A percentile compares a stretch with the other conserved stretches of the same genome.
These are phyloP conservation scores for Yamadazyma insecticola DNA, from an alignment of 805 yeast species.

Conservation along the genomic window DNA sequence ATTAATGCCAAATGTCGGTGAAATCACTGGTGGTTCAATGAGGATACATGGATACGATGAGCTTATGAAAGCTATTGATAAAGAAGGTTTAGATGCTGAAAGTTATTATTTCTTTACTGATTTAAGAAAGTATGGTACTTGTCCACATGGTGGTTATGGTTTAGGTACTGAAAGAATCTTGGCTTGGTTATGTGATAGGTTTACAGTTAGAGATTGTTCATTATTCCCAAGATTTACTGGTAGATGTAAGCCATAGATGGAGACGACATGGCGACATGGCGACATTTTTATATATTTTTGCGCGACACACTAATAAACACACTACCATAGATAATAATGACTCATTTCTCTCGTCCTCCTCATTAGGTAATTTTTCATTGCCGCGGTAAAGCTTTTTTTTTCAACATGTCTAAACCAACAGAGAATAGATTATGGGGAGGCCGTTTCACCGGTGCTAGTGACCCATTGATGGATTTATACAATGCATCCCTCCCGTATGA, in stretches of 20 bases:
- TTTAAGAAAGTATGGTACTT: conserved; percentile 93
- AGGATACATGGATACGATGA: conserved; percentile 83
- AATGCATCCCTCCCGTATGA: conserved; percentile 97
- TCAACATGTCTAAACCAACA: conserved; percentile 37
- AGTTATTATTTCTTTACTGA: conserved; percentile 96
- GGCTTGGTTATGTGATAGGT: conserved; percentile 97
- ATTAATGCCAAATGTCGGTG: conserved; percentile 98
- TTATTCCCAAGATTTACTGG: conserved; percentile 97
- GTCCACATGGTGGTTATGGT: conserved; percentile 99
- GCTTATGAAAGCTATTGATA: conserved; percentile 82
- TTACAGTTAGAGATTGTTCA: conserved; percentile 97
- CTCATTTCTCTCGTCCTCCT: not conserved
- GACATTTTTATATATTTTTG: too few relatives aligned
- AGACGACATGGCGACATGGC: too few relatives aligned
- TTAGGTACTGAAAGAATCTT: conserved; percentile 96
- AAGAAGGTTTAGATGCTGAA: conserved; percentile 80
- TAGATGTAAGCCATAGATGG: conserved; percentile 96
- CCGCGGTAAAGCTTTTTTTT: conserved; percentile 8
- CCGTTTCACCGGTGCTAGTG: conserved; percentile 94
- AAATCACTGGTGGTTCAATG: conserved; percentile 99
- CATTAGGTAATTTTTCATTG: not conserved
- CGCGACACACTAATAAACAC: too few relatives aligned
- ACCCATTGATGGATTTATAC: conserved; percentile 95
- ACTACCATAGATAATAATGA: too few relatives aligned
- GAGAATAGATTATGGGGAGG: conserved; percentile 95